Conservation (phyloP, 164 flowering plant species). For the Echeveria elegans region DNA sequence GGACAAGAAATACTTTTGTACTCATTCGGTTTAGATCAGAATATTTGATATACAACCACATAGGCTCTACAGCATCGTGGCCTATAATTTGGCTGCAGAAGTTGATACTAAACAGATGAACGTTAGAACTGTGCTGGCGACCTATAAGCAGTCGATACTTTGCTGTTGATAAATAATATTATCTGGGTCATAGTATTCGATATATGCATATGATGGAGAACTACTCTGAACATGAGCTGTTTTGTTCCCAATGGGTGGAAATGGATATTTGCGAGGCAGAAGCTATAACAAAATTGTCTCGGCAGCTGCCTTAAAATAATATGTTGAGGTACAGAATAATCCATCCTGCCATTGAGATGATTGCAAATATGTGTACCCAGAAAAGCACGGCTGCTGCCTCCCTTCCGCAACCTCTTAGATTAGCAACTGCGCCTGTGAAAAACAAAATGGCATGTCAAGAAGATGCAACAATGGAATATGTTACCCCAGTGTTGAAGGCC, state of each 20-base stretch:
- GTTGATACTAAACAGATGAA: too few species aligned
- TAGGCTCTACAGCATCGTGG: too few species aligned
- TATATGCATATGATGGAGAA: background rate
- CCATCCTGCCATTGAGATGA: conserved; percentile 96
- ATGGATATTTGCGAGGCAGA: too few species aligned
- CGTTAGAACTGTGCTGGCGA: too few species aligned
- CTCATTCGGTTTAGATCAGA: too few species aligned
- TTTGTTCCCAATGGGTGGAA: background rate
- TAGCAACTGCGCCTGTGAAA: conserved; percentile 81
- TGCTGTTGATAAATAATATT: too few species aligned
- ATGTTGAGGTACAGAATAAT: conserved; percentile 59
- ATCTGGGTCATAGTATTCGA: too few species aligned
- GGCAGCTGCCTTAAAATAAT: conserved; percentile 36
- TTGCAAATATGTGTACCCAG: conserved; percentile 95
- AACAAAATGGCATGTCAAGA: background rate
- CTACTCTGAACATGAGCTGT: background rate
- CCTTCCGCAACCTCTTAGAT: conserved; percentile 84
- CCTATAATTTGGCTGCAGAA: too few species aligned
- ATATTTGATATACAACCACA: too few species aligned
- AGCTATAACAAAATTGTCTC: background rate
- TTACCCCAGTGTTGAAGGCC: background rate
- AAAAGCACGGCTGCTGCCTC: conserved; percentile 89
- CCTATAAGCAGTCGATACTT: too few species aligned
- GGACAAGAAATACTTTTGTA: too few species aligned
- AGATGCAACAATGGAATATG: background rate